These are phyloP conservation scores for Magnaporthales sp. DNA, from an alignment of 2,329 filamentous ascomycete species.

Conservation along the genomic window DNA sequence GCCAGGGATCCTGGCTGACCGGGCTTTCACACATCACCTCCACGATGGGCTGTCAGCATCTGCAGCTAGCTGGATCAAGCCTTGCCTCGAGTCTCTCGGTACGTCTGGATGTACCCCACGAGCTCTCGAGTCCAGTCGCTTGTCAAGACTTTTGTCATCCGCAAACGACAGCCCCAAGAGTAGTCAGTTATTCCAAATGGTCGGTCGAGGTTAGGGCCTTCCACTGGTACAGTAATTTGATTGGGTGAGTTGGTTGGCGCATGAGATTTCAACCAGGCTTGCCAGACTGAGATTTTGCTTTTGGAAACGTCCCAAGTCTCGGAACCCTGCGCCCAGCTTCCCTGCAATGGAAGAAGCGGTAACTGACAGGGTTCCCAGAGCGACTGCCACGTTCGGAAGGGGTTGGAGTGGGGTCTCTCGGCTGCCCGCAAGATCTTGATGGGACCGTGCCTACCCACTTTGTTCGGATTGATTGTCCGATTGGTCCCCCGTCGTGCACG, in stretches of 20 bases:
- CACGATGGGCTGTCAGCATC: not conserved
- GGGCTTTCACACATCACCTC: not conserved
- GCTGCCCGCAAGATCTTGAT: not conserved
- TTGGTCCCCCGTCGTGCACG: not conserved
- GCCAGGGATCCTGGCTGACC: no score
- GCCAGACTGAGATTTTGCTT: not conserved
- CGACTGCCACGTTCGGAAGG: not conserved
- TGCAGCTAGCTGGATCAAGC: not conserved
- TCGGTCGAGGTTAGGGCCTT: not conserved
- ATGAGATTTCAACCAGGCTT: not conserved
- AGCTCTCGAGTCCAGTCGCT: no score
- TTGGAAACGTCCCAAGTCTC: not conserved
- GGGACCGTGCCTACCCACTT: not conserved
- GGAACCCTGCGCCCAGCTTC: not conserved
- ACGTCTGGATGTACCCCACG: not conserved
- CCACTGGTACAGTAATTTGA: not conserved
- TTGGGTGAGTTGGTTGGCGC: not conserved
- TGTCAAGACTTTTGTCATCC: no score
- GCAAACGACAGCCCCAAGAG: not conserved
- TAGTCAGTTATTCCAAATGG: not conserved
- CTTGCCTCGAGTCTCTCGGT: no score
- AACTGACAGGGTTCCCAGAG: no score
- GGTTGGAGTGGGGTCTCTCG: not conserved
- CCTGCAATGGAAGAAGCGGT: no score
- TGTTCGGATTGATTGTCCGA: not conserved